phyloP scores from a whole-genome alignment of 371 early-diverging fungal genomes.

The Vittaforma corneae region DNA sequence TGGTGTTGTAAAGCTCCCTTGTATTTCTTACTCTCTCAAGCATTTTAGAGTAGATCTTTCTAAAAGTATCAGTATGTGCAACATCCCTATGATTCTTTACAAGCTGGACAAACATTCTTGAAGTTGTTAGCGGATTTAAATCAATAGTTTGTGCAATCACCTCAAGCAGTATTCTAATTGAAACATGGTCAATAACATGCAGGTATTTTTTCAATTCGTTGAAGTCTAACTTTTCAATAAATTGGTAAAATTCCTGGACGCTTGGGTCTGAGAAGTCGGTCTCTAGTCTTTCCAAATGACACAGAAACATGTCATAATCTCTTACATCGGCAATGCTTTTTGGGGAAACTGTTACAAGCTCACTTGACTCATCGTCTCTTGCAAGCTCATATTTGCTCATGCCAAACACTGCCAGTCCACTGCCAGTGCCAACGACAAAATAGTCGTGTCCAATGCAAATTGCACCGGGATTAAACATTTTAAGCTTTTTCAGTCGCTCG shows the following conservation, averaged over 20 bases:
- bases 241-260: conserved; percentile 17
- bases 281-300: conserved; percentile 12
- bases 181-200: conserved; percentile 11
- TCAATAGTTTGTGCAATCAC: neutral
- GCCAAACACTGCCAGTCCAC: conserved; percentile 19
- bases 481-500: conserved; percentile 28
- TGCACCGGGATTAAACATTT: conserved; percentile 4
- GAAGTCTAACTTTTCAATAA: conserved; percentile 21
- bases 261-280: neutral
- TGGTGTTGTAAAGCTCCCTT: too few species aligned
- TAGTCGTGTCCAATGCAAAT: conserved; percentile 10
- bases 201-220: conserved; percentile 29
- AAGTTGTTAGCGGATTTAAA: conserved; percentile 15
- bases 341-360: neutral
- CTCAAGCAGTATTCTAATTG: conserved; percentile 16
- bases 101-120: conserved; percentile 21
- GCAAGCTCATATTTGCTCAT: conserved; percentile 42
- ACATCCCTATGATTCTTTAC: conserved; percentile 15
- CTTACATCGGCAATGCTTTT: conserved; percentile 7
- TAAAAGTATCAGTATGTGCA: too few species aligned
- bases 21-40: too few species aligned
- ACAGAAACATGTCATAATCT: conserved; percentile 30
- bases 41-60: too few species aligned
- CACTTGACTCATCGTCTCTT: conserved; percentile 19
- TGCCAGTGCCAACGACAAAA: conserved; percentile 20